These are phyloP conservation scores for Ambrosiella beaveri DNA, from an alignment of 2,329 filamentous ascomycete species.

Conservation along the genomic window DNA sequence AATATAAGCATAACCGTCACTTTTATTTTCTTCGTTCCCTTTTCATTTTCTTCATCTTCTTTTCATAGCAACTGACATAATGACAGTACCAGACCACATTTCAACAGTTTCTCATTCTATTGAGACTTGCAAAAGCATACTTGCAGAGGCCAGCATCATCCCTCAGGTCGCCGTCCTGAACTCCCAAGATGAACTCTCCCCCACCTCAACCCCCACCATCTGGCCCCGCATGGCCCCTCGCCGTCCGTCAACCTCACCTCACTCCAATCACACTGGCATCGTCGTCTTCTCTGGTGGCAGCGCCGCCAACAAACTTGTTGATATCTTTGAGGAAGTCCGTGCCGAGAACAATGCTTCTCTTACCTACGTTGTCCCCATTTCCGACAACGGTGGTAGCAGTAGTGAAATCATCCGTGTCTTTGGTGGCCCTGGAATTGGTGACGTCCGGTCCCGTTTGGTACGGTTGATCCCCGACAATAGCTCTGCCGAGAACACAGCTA, in stretches of 20 bases:
- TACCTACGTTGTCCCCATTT: constrained; percentile 85
- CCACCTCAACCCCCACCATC: neutral
- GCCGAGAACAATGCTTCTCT: constrained; percentile 49
- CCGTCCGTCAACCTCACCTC: neutral
- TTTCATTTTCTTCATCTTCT: no score
- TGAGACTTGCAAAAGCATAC: neutral
- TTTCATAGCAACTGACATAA: no score
- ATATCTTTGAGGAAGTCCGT: constrained; percentile 59
- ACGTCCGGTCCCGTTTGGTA: constrained; percentile 48
- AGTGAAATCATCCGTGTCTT: constrained; percentile 89
- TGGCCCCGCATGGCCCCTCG: neutral
- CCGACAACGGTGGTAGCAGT: constrained; percentile 86
- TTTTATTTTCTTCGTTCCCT: no score
- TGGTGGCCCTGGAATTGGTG: constrained; percentile 60
- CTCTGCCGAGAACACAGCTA: constrained; percentile 50
- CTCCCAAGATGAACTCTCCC: neutral
- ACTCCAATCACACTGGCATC: constrained; percentile 31
- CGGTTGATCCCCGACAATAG: constrained; percentile 60
- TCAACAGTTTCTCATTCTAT: neutral
- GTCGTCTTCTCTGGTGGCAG: constrained; percentile 85
- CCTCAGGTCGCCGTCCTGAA: neutral
- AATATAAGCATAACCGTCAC: no score
- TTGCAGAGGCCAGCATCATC: neutral
- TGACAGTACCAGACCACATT: no score
- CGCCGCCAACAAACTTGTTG: constrained; percentile 85